phyloP scores from a whole-genome alignment of 257 asterid species.

The Perilla frutescens region DNA sequence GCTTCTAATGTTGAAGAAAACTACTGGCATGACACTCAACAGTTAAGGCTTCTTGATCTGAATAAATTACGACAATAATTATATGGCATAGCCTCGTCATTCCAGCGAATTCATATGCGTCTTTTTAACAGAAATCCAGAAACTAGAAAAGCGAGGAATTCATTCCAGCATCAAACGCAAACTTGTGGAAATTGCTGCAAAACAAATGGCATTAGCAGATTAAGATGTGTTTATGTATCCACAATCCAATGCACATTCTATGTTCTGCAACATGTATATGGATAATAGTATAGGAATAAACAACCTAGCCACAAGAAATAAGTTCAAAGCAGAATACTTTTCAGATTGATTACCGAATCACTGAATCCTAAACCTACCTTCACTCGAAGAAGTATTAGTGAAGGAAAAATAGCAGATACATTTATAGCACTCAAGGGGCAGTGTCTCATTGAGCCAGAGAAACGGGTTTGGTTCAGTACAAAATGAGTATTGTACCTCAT shows the following conservation, averaged over 20 bases:
- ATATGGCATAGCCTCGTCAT: neutral
- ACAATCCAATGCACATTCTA: neutral
- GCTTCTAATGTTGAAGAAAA: neutral
- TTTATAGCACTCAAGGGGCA: neutral
- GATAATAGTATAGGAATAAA: neutral
- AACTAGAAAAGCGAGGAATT: too few relatives aligned
- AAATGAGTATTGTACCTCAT: neutral
- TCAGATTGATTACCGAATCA: neutral
- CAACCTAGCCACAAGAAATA: neutral
- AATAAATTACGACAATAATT: neutral
- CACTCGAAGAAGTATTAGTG: neutral
- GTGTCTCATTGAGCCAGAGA: neutral
- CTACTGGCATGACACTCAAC: too few relatives aligned
- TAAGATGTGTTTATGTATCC: neutral
- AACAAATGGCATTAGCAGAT: neutral
- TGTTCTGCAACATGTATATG: neutral
- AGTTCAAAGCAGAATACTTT: neutral
- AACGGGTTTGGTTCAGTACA: neutral
- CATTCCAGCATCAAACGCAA: too few relatives aligned
- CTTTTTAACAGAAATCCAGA: neutral
- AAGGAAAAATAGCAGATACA: neutral
- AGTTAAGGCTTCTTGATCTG: neutral
- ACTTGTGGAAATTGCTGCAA: neutral
- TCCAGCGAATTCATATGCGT: neutral
- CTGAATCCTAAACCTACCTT: neutral